Percentiles rank a stretch among this genome's conserved stretches.
Evolutionary conservation across 495 filamentous ascomycete species (phyloP).

Genomic region (Margaritispora aquatica): DNA sequence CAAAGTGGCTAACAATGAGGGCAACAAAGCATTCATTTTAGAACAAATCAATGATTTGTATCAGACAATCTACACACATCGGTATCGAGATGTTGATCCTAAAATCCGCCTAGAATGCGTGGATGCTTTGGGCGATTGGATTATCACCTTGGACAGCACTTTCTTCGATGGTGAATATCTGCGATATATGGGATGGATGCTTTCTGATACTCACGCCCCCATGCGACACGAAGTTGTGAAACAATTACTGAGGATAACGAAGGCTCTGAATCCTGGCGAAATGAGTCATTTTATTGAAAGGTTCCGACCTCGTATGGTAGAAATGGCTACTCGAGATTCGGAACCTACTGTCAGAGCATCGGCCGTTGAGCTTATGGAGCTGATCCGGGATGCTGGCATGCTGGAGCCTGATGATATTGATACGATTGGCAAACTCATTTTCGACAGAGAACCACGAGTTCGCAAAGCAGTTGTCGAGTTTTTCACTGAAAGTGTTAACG

Average conservation of each 20-base stretch:
- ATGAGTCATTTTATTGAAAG: constrained; percentile 85
- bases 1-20: constrained; percentile 56
- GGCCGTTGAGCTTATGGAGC: constrained; percentile 72
- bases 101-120: constrained; percentile 82
- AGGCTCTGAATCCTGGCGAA: constrained; percentile 62
- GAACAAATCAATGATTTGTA: constrained; percentile 72
- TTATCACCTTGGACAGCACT: constrained; percentile 69
- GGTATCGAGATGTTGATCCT: constrained; percentile 89
- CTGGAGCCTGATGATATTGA: constrained; percentile 90
- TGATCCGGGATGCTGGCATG: constrained; percentile 75
- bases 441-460: constrained; percentile 75
- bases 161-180: constrained; percentile 86
- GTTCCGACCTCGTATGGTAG: constrained; percentile 80
- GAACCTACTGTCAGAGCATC: constrained; percentile 72
- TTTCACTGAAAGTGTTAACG: constrained; percentile 79
- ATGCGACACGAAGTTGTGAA: constrained; percentile 74
- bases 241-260: constrained; percentile 70
- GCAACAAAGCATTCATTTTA: constrained; percentile 57
- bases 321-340: constrained; percentile 80
- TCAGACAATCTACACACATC: constrained; percentile 85
- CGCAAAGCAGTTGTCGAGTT: constrained; percentile 84
- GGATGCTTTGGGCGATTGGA: constrained; percentile 79
- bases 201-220: constrained; percentile 66
- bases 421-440: constrained; percentile 74
- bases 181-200: constrained; percentile 90